These are phyloP conservation scores for Ilyonectria robusta DNA, from an alignment of 2,329 filamentous ascomycete species.

Conservation along the genomic window DNA sequence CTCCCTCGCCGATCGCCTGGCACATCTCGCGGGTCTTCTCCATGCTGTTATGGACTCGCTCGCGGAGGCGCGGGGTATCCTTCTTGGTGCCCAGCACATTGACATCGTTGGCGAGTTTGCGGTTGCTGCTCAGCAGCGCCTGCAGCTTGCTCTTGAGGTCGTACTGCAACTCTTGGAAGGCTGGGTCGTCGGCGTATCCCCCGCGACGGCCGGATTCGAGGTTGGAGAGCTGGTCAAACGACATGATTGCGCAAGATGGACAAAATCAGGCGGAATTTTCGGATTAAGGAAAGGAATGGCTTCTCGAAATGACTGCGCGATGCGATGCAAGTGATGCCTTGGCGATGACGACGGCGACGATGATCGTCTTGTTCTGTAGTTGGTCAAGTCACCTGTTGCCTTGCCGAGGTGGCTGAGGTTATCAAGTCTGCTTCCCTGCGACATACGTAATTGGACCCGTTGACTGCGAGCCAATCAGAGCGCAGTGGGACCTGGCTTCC, in stretches of 20 bases:
- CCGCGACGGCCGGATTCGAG: slow-evolving; percentile 84
- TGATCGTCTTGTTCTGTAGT: slow-evolving; percentile 24
- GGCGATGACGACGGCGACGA: slow-evolving; percentile 19
- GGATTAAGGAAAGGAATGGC: slow-evolving; percentile 13
- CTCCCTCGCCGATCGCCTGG: slow-evolving; percentile 91
- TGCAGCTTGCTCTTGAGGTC: slow-evolving; percentile 91
- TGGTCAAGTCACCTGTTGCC: slow-evolving; percentile 45
- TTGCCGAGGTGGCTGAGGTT: slow-evolving; percentile 44
- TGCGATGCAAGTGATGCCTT: slow-evolving; percentile 22
- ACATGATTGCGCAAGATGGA: slow-evolving; percentile 71
- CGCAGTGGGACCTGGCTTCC: slow-evolving; percentile 32
- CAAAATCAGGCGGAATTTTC: slow-evolving; percentile 8
- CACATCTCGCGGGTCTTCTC: slow-evolving; percentile 90
- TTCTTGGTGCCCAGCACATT: slow-evolving; percentile 89
- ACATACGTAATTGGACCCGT: slow-evolving; percentile 49
- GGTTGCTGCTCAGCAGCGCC: slow-evolving; percentile 88
- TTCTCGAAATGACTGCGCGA: slow-evolving; percentile 13
- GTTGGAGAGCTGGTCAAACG: slow-evolving; percentile 88
- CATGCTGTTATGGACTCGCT: slow-evolving; percentile 88
- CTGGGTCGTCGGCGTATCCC: slow-evolving; percentile 92
- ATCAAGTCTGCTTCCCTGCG: slow-evolving; percentile 36
- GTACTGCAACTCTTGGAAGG: slow-evolving; percentile 87
- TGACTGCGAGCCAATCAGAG: slow-evolving; percentile 36
- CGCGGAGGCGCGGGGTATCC: slow-evolving; percentile 90
- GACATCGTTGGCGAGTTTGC: slow-evolving; percentile 87